Conservation (phyloP, 805 yeast species). For the Wickerhamiella azymoides region DNA sequence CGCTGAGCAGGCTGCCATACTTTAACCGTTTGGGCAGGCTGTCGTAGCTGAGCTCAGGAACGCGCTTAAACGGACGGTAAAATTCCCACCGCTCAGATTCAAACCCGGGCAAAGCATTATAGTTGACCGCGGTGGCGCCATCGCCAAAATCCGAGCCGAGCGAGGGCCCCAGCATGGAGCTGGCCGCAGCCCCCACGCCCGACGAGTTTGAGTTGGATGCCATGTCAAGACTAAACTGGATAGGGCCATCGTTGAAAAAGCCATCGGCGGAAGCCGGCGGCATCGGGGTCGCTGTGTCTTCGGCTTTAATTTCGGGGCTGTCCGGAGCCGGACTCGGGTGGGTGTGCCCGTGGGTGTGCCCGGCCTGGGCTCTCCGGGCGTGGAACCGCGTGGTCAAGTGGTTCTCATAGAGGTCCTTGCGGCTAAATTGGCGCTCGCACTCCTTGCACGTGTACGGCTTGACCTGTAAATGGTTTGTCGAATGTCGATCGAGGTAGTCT, state of each 20-base stretch:
- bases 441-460: slow-evolving; percentile 24
- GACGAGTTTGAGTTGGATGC: background rate
- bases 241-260: background rate
- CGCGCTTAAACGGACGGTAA: slow-evolving; percentile 4
- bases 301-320: background rate
- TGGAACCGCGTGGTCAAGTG: slow-evolving; percentile 25
- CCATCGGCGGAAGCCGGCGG: background rate
- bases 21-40: background rate
- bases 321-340: slow-evolving; percentile 6
- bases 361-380: slow-evolving; percentile 18
- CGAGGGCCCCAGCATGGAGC: background rate
- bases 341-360: no score
- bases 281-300: background rate
- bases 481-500: slow-evolving; percentile 26
- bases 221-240: background rate
- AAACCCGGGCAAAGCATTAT: background rate
- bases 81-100: slow-evolving; percentile 8
- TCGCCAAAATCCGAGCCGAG: background rate
- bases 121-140: background rate
- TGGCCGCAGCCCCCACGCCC: background rate
- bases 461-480: slow-evolving; percentile 26
- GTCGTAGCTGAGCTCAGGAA: background rate
- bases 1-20: background rate
- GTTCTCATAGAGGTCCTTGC: slow-evolving; percentile 26
- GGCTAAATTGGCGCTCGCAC: slow-evolving; percentile 25